phyloP scores from a whole-genome alignment of 2,329 filamentous ascomycete genomes.

The Paraconiothyrium brasiliense region DNA sequence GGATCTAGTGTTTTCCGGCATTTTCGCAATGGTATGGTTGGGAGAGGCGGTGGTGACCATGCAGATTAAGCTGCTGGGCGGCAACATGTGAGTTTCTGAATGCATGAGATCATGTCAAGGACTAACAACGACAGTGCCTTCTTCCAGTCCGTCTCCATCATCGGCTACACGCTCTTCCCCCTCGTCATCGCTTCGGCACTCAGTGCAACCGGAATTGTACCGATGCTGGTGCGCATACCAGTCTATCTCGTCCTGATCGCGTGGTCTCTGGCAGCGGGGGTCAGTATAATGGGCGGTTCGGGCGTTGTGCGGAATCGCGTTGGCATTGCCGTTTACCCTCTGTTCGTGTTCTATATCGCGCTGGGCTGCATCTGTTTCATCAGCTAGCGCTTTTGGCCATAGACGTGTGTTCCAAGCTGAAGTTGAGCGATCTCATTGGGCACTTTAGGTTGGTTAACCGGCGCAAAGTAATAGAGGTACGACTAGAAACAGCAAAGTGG shows the following conservation, averaged over 20 bases:
- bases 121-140: constrained; percentile 75
- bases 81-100: constrained; percentile 82
- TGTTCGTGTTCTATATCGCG: constrained; percentile 94
- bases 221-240: constrained; percentile 83
- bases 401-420: constrained; percentile 21
- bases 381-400: constrained; percentile 65
- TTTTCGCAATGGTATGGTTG: constrained; percentile 97
- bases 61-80: constrained; percentile 95
- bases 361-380: constrained; percentile 97
- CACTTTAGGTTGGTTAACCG: constrained; percentile 4
- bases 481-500: not conserved
- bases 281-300: constrained; percentile 94
- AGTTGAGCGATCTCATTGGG: constrained; percentile 13
- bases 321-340: constrained; percentile 89
- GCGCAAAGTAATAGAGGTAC: not conserved
- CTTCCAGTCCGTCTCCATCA: constrained; percentile 96
- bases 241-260: constrained; percentile 87
- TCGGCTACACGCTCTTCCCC: constrained; percentile 97
- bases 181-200: constrained; percentile 92
- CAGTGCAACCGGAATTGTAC: constrained; percentile 77
- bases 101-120: not conserved
- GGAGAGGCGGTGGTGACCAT: constrained; percentile 96
- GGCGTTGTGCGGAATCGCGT: constrained; percentile 96
- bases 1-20: constrained; percentile 90
- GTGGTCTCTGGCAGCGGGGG: constrained; percentile 94